Percentiles rank a stretch among this genome's conserved stretches.
phyloP scores from a whole-genome alignment of 2,329 filamentous ascomycete genomes.

The Aureobasidium sp. region DNA sequence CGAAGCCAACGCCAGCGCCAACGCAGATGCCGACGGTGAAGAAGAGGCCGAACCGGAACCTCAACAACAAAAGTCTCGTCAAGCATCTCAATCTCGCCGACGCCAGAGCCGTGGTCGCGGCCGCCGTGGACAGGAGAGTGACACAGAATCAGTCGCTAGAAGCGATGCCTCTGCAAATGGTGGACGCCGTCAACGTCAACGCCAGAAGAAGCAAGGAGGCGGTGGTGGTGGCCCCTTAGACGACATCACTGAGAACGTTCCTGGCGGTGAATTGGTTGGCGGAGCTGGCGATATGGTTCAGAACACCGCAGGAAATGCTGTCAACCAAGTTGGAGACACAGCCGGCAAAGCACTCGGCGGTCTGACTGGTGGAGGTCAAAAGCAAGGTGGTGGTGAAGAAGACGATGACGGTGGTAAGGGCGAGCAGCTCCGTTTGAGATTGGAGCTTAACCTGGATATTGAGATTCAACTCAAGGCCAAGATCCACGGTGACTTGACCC shows the following conservation, averaged over 20 bases:
- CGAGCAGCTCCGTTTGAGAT: conserved; percentile 48
- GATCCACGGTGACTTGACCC: conserved; percentile 57
- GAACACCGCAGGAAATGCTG: conserved; percentile 44
- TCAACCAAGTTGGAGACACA: conserved; percentile 38
- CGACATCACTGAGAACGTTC: conserved; percentile 48
- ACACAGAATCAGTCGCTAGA: conserved; percentile 49
- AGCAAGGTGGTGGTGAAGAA: conserved; percentile 22
- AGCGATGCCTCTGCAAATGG: conserved; percentile 47
- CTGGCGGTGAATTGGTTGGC: conserved; percentile 46
- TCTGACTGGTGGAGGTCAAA: conserved; percentile 39
- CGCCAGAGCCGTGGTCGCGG: conserved; percentile 46
- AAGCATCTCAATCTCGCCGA: conserved; percentile 38
- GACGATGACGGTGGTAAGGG: conserved; percentile 35
- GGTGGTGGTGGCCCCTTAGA: conserved; percentile 44
- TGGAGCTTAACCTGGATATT: conserved; percentile 57
- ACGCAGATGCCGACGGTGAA: conserved; percentile 38
- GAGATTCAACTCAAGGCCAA: conserved; percentile 59
- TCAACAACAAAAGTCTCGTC: conserved; percentile 31
- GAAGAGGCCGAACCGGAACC: conserved; percentile 39
- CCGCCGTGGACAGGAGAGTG: conserved; percentile 38
- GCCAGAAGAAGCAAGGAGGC: conserved; percentile 43
- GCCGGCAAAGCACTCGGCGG: conserved; percentile 42
- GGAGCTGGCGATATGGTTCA: conserved; percentile 51
- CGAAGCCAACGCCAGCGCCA: conserved; percentile 33
- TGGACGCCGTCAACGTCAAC: conserved; percentile 51